A percentile compares a stretch with the other conserved stretches of the same genome.
Conservation (phyloP, 2,329 filamentous ascomycete species). For the Juglanconis juglandina region DNA sequence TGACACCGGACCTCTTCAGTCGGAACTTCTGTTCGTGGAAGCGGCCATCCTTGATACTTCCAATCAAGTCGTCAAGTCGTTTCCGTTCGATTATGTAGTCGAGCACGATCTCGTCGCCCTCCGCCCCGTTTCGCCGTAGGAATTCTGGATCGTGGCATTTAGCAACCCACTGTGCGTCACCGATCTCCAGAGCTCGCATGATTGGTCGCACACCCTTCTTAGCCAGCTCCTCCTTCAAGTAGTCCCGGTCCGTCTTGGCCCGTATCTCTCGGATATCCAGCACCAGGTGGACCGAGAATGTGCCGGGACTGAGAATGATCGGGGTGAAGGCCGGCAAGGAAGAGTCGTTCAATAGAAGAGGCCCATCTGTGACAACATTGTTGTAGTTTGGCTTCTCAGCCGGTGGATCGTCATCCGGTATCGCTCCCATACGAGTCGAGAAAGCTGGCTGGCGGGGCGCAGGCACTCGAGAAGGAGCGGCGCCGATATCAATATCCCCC, state of each 20-base stretch:
- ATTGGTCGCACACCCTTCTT: slow-evolving; percentile 64
- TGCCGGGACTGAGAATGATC: slow-evolving; percentile 59
- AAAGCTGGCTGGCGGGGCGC: neutral
- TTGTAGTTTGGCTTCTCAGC: slow-evolving; percentile 28
- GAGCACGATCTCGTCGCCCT: slow-evolving; percentile 68
- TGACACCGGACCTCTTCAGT: slow-evolving; percentile 67
- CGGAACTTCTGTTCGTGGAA: slow-evolving; percentile 86
- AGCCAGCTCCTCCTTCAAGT: slow-evolving; percentile 68
- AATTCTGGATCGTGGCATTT: slow-evolving; percentile 61
- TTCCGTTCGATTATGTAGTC: slow-evolving; percentile 83
- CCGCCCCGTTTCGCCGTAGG: slow-evolving; percentile 53
- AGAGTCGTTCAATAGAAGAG: slow-evolving; percentile 24
- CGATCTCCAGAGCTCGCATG: slow-evolving; percentile 67
- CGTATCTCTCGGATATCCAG: slow-evolving; percentile 74
- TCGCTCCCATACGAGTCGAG: neutral
- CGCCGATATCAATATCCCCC: neutral
- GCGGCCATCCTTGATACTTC: slow-evolving; percentile 76
- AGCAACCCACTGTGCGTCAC: slow-evolving; percentile 77
- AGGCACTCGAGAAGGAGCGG: neutral
- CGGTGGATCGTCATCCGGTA: slow-evolving; percentile 8
- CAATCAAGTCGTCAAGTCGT: slow-evolving; percentile 73
- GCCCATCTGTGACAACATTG: slow-evolving; percentile 39
- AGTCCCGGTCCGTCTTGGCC: slow-evolving; percentile 69
- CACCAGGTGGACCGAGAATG: slow-evolving; percentile 69
- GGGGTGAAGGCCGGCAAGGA: slow-evolving; percentile 51